Conservation (phyloP, 1,284 basidiomycete species). For the Porogramme epimiltina region DNA sequence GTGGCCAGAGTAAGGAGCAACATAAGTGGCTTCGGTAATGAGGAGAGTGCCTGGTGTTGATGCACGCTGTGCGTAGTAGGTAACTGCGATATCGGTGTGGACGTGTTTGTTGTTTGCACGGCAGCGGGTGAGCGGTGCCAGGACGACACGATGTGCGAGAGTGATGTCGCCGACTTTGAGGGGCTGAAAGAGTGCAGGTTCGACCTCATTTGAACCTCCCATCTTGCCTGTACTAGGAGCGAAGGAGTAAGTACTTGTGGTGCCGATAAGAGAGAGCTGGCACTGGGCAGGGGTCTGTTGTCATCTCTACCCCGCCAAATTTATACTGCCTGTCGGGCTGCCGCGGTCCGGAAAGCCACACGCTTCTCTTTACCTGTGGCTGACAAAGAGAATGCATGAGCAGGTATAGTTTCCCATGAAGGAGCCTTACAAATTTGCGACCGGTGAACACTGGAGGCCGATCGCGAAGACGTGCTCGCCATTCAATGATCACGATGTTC, state of each 20-base stretch:
- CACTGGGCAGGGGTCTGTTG: background rate
- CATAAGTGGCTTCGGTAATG: constrained; percentile 50
- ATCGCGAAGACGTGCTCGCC: no score
- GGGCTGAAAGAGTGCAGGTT: constrained; percentile 45
- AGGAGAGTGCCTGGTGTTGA: constrained; percentile 46
- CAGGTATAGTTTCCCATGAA: no score
- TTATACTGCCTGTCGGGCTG: background rate
- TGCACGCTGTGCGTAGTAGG: constrained; percentile 52
- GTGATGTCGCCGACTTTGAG: constrained; percentile 40
- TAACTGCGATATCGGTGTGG: constrained; percentile 36
- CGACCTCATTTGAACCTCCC: background rate
- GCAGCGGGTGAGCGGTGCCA: constrained; percentile 49
- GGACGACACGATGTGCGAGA: constrained; percentile 47
- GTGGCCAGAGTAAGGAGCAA: constrained; percentile 42
- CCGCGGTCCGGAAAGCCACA: background rate
- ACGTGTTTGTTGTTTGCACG: constrained; percentile 34
- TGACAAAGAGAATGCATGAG: no score
- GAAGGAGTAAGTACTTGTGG: background rate
- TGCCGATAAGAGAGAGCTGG: background rate
- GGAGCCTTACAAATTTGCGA: no score
- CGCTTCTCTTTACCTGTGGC: no score
- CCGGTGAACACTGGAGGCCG: no score
- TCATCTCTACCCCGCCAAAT: background rate
- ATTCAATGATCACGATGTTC: no score
- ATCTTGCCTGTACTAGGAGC: background rate